A percentile compares a stretch with the other conserved stretches of the same genome.
Evolutionary conservation across 2,329 filamentous ascomycete genomes (phyloP).

Genomic region (Cladophialophora yegresii): DNA sequence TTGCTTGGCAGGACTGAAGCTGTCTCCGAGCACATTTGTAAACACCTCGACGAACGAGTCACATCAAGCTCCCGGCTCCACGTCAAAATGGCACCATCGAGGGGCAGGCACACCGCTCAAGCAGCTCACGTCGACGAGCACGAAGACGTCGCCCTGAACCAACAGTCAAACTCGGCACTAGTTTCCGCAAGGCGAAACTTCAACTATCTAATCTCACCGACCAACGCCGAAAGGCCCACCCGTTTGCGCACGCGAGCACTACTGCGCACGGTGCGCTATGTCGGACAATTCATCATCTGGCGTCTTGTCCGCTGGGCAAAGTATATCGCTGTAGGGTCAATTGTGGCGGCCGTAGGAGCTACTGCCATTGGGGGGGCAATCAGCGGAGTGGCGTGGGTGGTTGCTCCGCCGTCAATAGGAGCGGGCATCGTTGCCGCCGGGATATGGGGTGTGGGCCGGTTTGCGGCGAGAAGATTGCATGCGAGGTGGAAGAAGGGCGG

Average conservation of each 20-base stretch:
- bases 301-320: constrained; percentile 37
- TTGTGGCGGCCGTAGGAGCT: constrained; percentile 33
- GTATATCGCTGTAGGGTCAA: constrained; percentile 33
- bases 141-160: constrained; percentile 29
- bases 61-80: neutral
- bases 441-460: constrained; percentile 35
- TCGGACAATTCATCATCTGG: constrained; percentile 35
- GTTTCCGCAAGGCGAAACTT: constrained; percentile 34
- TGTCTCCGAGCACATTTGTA: neutral
- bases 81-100: constrained; percentile 22
- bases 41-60: neutral
- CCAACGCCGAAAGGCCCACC: constrained; percentile 21
- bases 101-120: constrained; percentile 7
- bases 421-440: constrained; percentile 32
- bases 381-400: constrained; percentile 34
- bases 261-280: constrained; percentile 33
- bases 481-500: constrained; percentile 30
- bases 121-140: neutral
- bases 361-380: constrained; percentile 34
- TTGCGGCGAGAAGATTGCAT: constrained; percentile 31
- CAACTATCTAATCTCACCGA: constrained; percentile 33
- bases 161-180: constrained; percentile 35
- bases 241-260: constrained; percentile 34
- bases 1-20: neutral
- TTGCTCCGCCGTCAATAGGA: constrained; percentile 33